Evolutionary conservation across 1,284 basidiomycete species (phyloP).

Genomic region (Phaffia rhodozyma): DNA sequence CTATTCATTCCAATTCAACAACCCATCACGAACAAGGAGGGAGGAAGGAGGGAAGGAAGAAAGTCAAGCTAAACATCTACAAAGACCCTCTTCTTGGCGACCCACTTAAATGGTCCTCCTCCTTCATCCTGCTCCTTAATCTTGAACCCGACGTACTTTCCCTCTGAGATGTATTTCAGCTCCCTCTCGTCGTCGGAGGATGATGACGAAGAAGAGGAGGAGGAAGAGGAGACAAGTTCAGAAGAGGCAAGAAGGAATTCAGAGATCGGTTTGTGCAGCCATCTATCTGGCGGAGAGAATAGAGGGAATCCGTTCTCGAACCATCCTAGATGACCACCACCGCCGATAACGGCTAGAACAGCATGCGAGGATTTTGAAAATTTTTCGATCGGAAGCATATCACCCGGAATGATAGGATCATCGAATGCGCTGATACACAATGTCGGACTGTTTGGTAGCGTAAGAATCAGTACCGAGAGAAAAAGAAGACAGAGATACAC

Average conservation of each 20-base stretch:
- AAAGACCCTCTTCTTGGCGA: background rate
- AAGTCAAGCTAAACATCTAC: background rate
- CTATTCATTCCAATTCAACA: too few species aligned
- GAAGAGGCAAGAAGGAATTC: constrained; percentile 6
- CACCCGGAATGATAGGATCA: constrained; percentile 68
- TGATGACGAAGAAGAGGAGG: background rate
- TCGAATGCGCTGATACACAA: constrained; percentile 79
- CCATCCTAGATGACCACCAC: constrained; percentile 47
- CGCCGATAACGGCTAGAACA: constrained; percentile 57
- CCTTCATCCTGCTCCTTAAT: background rate
- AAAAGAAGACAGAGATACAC: background rate
- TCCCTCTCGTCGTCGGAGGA: background rate
- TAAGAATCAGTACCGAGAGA: constrained; percentile 10
- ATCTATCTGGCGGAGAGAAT: background rate
- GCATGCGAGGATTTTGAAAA: constrained; percentile 52
- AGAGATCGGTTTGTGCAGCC: constrained; percentile 13
- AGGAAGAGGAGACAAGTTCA: background rate
- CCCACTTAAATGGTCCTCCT: constrained; percentile 7
- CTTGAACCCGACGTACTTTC: background rate
- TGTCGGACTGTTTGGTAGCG: constrained; percentile 33
- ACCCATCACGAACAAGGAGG: too few species aligned
- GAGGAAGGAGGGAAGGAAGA: too few species aligned
- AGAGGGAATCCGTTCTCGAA: constrained; percentile 15
- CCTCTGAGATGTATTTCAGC: background rate
- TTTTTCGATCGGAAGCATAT: constrained; percentile 42